Evolutionary conservation across 441 rosid species (phyloP).

Genomic region (Gossypium aridum): DNA sequence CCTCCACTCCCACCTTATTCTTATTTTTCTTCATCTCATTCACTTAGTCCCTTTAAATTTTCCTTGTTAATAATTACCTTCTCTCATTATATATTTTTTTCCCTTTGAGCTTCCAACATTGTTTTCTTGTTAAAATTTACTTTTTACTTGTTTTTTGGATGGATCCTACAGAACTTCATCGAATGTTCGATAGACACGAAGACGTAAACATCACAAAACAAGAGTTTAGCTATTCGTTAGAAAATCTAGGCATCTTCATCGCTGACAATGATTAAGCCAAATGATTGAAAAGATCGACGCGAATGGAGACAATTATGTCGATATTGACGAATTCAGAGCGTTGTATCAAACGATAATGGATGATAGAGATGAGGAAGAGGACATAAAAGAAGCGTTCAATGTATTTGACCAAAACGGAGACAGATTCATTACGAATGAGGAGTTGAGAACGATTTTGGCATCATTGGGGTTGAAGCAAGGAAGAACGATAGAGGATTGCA

Average conservation of each 20-base stretch:
- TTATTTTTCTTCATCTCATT: not conserved
- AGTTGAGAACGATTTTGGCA: slow-evolving; percentile 63
- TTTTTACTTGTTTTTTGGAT: slow-evolving; percentile 13
- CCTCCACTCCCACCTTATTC: not conserved
- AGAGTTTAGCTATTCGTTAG: slow-evolving; percentile 74
- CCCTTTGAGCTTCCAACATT: not conserved
- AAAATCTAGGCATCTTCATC: slow-evolving; percentile 66
- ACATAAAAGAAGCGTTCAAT: slow-evolving; percentile 76
- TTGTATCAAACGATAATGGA: slow-evolving; percentile 76
- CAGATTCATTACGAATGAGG: slow-evolving; percentile 81
- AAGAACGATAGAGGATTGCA: slow-evolving; percentile 72
- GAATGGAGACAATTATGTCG: slow-evolving; percentile 79
- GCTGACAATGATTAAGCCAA: slow-evolving; percentile 62
- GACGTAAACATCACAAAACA: slow-evolving; percentile 75
- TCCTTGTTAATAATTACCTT: not conserved
- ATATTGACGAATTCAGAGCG: slow-evolving; percentile 71
- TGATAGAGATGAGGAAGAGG: slow-evolving; percentile 85
- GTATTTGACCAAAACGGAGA: slow-evolving; percentile 89
- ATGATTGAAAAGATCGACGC: slow-evolving; percentile 87
- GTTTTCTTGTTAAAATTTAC: not conserved
- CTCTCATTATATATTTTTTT: not conserved
- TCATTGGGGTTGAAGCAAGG: slow-evolving; percentile 84
- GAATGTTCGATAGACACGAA: slow-evolving; percentile 84
- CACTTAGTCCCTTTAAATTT: not conserved
- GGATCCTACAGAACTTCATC: slow-evolving; percentile 65